Percentiles rank a stretch among this genome's conserved stretches.
phyloP scores from a whole-genome alignment of 2,329 filamentous ascomycete genomes.

The Venturia effusa region DNA sequence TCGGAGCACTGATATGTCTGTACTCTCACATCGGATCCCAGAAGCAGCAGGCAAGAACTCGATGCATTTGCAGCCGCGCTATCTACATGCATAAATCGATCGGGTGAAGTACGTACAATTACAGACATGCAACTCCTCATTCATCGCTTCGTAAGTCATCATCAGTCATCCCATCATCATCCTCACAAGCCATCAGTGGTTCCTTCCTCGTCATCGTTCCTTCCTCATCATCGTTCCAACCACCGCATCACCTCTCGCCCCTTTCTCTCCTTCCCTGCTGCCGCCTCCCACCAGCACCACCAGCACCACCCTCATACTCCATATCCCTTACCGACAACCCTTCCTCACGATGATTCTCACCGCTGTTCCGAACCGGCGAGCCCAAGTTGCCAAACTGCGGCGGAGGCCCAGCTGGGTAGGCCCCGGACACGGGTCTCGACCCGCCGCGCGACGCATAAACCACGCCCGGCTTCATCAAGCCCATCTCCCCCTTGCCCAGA shows the following conservation, averaged over 20 bases:
- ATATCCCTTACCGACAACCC: background rate
- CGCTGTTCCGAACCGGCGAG: background rate
- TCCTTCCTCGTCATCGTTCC: background rate
- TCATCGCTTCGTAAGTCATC: background rate
- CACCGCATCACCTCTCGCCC: background rate
- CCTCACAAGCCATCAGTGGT: background rate
- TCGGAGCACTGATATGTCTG: too few species aligned
- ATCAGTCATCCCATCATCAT: background rate
- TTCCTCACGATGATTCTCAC: background rate
- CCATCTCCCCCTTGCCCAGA: background rate
- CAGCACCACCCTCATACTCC: background rate
- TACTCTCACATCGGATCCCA: background rate
- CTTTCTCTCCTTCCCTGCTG: background rate
- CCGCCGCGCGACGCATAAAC: background rate
- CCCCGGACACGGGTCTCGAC: background rate
- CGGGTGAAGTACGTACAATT: background rate
- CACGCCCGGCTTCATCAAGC: background rate
- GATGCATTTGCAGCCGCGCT: background rate
- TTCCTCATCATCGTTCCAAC: background rate
- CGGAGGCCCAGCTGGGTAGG: background rate
- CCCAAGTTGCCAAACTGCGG: background rate
- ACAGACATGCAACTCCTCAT: background rate
- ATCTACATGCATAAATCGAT: constrained; percentile 1
- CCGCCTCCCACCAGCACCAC: background rate
- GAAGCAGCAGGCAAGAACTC: background rate